Evolutionary conservation across 2,329 filamentous ascomycete genomes (phyloP).

Genomic region (Coniochaeta pulveracea): DNA sequence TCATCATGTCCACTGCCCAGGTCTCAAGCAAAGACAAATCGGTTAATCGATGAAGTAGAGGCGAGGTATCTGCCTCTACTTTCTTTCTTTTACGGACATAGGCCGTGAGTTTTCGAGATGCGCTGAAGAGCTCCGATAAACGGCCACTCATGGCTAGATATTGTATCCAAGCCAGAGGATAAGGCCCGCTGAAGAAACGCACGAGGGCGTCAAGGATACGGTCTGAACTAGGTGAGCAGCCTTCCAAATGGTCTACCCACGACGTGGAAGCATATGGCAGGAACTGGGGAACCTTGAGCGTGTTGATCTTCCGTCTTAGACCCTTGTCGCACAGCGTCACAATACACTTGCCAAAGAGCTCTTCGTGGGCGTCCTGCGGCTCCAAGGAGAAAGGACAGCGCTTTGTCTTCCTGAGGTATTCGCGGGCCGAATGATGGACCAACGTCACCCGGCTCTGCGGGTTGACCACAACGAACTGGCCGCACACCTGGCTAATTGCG

Average conservation of each 20-base stretch:
- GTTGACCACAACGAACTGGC: conserved; percentile 11
- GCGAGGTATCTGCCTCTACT: conserved; percentile 5
- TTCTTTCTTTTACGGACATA: conserved; percentile 7
- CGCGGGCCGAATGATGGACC: conserved; percentile 10
- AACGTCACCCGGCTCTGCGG: conserved; percentile 7
- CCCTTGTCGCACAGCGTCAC: conserved; percentile 8
- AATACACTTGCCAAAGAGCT: conserved; percentile 10
- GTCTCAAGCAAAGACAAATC: conserved; percentile 10
- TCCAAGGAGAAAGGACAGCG: conserved; percentile 6
- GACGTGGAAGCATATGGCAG: conserved; percentile 11
- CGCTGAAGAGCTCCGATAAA: conserved; percentile 8
- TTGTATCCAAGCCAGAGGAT: conserved; percentile 15
- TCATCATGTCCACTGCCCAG: conserved; percentile 14
- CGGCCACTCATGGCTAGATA: conserved; percentile 10
- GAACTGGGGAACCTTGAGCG: conserved; percentile 6
- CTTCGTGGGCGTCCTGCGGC: conserved; percentile 6
- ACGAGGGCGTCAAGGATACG: conserved; percentile 9
- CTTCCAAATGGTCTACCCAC: conserved; percentile 12
- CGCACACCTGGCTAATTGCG: conserved; percentile 10
- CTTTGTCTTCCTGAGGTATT: conserved; percentile 7
- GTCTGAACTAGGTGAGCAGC: conserved; percentile 8
- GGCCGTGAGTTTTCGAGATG: conserved; percentile 6
- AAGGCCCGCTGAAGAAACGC: conserved; percentile 10
- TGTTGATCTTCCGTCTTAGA: conserved; percentile 8
- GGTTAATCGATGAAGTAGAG: conserved; percentile 8